Base-by-base conservation (phyloP, 306 rosid species). In the Medicago arabica region DNA sequence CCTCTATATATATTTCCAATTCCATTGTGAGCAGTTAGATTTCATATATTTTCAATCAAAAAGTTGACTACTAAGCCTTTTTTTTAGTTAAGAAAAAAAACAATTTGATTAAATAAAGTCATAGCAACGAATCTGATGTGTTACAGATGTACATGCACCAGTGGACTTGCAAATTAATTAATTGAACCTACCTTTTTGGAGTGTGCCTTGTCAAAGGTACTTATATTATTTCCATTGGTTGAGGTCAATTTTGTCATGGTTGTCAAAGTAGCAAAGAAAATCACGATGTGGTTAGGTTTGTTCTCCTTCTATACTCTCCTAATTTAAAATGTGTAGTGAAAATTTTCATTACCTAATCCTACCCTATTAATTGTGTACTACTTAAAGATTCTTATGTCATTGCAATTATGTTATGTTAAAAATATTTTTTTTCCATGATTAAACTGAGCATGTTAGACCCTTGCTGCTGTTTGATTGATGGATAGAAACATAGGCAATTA, bases 281-380 rank as follows among this genome's bases (percentile, higher is more conserved):
- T 50, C 49, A 82, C 51, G 16, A 75, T 76, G 80, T 76, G 87
- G 86, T 88, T 86, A 90, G 93, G 91, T 90, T 86, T 82, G 79
- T 81, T 78, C 87, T 69, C 74, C 76, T 72, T 69, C 75, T 9
- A 50, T 8, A 63, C 57, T 71, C 63, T 72, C 47, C 61, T 59
- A 40, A 82, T 75, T 69, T 53, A 70, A 66, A 80, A 71, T 36
- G 58, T 70, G 72, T 50, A 43, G 50, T 57, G 49, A 50, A 79
- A 82, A 39, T 14, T 85, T 82, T 63, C 88, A 83, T 80, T 85
- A 90, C 90, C 96, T 90, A 90, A 88, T 88, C 90, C 90, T 67
- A 80, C 83, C 83, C 83, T 80, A 76, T 78, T 40, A 10, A 84
- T 83, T 87, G 88, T 79, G 75, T 70, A 64, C 77, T 71, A 71